Evolutionary conservation across 306 rosid genomes (phyloP).

Genomic region (Castanea crenata): DNA sequence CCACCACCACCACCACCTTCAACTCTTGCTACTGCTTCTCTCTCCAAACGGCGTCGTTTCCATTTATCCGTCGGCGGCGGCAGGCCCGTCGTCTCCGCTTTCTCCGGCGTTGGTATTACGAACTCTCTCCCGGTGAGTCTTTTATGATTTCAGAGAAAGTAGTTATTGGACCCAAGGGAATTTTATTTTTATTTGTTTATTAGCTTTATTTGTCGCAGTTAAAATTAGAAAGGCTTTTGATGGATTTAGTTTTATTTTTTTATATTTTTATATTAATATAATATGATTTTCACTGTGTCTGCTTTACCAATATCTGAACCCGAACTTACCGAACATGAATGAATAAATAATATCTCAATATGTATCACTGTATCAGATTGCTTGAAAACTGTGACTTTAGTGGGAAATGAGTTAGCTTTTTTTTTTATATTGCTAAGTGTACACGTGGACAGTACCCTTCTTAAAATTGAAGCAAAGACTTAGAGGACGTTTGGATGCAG

Average conservation of each 20-base stretch:
- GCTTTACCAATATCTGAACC: background rate
- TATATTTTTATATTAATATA: background rate
- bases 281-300: background rate
- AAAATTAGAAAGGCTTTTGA: background rate
- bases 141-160: background rate
- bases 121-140: constrained; percentile 49
- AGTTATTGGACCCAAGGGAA: too few species aligned
- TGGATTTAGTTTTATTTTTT: background rate
- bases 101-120: constrained; percentile 25
- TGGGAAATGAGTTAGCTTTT: too few species aligned
- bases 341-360: background rate
- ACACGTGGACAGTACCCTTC: too few species aligned
- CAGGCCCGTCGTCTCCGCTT: constrained; percentile 20
- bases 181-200: background rate
- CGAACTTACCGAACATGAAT: background rate
- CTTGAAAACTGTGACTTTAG: too few species aligned
- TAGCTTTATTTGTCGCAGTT: background rate
- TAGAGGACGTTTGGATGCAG: too few species aligned
- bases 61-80: constrained; percentile 13
- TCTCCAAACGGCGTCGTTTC: constrained; percentile 26
- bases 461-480: too few species aligned
- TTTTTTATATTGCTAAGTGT: too few species aligned
- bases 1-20: background rate
- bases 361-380: too few species aligned
- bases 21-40: background rate